Evolutionary conservation across 495 filamentous ascomycete genomes (phyloP).

Genomic region (Podospora tetraspora): DNA sequence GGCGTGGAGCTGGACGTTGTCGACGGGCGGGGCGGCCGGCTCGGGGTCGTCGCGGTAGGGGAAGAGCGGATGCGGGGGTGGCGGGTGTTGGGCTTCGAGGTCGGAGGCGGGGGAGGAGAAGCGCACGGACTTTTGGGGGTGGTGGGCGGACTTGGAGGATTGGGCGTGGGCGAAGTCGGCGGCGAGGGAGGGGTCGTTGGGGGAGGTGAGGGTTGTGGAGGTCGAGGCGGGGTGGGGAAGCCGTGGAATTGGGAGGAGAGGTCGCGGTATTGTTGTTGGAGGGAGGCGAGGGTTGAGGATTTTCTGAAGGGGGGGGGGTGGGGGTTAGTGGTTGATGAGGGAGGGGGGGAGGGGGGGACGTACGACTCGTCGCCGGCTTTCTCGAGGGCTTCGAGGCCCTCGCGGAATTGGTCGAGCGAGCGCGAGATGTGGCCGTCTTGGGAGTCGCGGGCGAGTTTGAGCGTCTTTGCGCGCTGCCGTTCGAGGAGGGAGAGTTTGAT

Average conservation of each 20-base stretch:
- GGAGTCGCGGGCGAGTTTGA: constrained; percentile 71
- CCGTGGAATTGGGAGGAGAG: constrained; percentile 58
- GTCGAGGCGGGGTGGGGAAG: constrained; percentile 43
- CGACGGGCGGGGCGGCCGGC: constrained; percentile 51
- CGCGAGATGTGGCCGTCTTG: constrained; percentile 87
- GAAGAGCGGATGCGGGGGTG: constrained; percentile 54
- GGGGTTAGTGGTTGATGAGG: constrained; percentile 1
- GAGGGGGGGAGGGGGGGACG: constrained; percentile 10
- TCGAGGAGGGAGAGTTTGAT: constrained; percentile 78
- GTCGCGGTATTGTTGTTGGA: constrained; percentile 55
- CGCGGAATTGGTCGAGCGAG: constrained; percentile 77
- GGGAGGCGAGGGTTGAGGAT: constrained; percentile 44
- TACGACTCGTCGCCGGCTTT: constrained; percentile 56
- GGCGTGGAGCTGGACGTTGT: constrained; percentile 81
- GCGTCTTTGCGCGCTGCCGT: constrained; percentile 78
- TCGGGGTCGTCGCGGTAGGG: constrained; percentile 52
- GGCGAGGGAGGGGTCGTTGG: constrained; percentile 63
- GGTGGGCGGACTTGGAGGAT: constrained; percentile 35
- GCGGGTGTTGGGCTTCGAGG: constrained; percentile 39
- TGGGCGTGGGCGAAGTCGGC: constrained; percentile 62
- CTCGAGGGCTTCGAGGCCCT: constrained; percentile 73
- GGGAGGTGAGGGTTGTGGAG: constrained; percentile 48
- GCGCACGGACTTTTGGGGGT: constrained; percentile 67
- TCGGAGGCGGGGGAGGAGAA: constrained; percentile 54
- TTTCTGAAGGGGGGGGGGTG: constrained; percentile 33